Percentiles rank a stretch among this genome's conserved stretches.
These are phyloP conservation scores for Solanum verrucosum DNA, from an alignment of 257 asterid genomes.

Conservation along the genomic window DNA sequence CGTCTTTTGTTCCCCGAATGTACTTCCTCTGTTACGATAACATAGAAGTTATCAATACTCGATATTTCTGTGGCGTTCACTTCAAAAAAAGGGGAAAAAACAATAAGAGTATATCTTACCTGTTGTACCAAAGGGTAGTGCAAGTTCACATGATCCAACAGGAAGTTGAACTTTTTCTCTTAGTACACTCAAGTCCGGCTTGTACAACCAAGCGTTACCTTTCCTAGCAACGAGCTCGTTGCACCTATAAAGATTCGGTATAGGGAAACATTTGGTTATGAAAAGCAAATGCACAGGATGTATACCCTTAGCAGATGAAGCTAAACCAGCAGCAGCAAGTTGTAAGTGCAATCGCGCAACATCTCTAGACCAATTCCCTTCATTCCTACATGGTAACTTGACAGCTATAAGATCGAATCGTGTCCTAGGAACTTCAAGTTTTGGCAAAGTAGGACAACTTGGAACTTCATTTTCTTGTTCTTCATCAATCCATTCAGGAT, in stretches of 20 bases:
- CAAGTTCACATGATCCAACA: constrained; percentile 81
- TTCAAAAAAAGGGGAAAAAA: neutral
- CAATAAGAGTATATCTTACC: constrained; percentile 21
- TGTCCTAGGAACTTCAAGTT: constrained; percentile 33
- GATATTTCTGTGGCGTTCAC: neutral
- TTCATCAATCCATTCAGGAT: constrained; percentile 95
- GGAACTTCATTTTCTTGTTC: constrained; percentile 73
- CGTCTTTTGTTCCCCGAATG: constrained; percentile 31
- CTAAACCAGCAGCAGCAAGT: constrained; percentile 56
- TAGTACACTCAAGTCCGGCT: constrained; percentile 32
- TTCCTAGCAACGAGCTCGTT: constrained; percentile 41
- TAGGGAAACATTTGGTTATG: constrained; percentile 52
- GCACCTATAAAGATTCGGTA: constrained; percentile 59
- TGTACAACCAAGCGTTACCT: constrained; percentile 60
- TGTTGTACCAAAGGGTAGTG: constrained; percentile 58
- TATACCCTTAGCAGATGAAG: constrained; percentile 47
- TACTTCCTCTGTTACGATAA: constrained; percentile 23
- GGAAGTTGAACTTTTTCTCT: constrained; percentile 68
- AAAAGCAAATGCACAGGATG: constrained; percentile 47
- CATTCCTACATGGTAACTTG: constrained; percentile 71
- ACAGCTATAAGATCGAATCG: constrained; percentile 69
- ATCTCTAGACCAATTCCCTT: constrained; percentile 80
- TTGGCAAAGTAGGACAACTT: constrained; percentile 63
- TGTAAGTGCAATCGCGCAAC: constrained; percentile 71
- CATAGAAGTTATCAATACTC: neutral